Conservation (phyloP, 371 early-diverging fungal species). For the Circinella umbellata region DNA sequence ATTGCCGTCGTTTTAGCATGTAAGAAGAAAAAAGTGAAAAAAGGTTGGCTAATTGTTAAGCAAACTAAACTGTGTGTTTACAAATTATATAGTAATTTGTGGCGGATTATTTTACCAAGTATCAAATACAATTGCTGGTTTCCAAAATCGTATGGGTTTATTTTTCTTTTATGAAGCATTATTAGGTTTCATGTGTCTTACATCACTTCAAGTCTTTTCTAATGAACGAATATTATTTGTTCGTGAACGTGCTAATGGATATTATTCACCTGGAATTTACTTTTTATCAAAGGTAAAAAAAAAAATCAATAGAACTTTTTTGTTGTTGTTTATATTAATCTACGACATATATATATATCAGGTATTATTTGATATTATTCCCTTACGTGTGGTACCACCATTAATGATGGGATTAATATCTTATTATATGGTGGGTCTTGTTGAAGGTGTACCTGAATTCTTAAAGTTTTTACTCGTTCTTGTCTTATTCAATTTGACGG, state of each 20-base stretch:
- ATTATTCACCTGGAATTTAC: constrained; percentile 80
- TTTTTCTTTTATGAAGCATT: constrained; percentile 86
- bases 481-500: constrained; percentile 85
- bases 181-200: constrained; percentile 81
- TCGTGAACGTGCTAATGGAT: constrained; percentile 86
- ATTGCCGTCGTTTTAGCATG: constrained; percentile 74
- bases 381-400: constrained; percentile 88
- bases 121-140: constrained; percentile 79
- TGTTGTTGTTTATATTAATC: no score
- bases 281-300: constrained; percentile 67
- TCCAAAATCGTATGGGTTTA: constrained; percentile 87
- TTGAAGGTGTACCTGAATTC: constrained; percentile 69
- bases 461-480: constrained; percentile 84
- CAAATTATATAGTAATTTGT: constrained; percentile 58
- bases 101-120: constrained; percentile 87
- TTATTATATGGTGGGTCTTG: constrained; percentile 89
- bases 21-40: constrained; percentile 25
- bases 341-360: constrained; percentile 11
- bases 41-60: no score
- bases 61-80: no score
- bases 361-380: constrained; percentile 83
- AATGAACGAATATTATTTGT: constrained; percentile 78
- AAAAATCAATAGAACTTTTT: not conserved
- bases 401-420: constrained; percentile 84
- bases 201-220: constrained; percentile 77